Evolutionary conservation across 352 stramenopile genomes (phyloP).

Genomic region (Phytophthora hybrid): DNA sequence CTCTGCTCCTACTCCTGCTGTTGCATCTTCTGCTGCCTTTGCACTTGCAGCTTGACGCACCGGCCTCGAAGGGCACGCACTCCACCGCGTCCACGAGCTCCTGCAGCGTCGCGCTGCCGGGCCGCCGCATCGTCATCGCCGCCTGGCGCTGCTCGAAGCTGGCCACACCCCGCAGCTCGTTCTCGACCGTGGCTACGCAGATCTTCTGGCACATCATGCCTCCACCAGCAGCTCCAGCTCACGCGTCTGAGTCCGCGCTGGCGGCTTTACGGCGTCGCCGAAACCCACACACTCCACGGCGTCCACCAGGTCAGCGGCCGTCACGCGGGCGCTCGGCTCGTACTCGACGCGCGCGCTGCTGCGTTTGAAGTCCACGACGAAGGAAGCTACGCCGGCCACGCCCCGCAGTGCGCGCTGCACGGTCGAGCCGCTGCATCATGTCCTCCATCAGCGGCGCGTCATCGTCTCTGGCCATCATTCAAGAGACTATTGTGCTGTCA

Average conservation of each 20-base stretch:
- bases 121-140: slow-evolving; percentile 58
- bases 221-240: slow-evolving; percentile 81
- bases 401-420: slow-evolving; percentile 78
- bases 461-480: no score
- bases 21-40: no score
- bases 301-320: slow-evolving; percentile 62
- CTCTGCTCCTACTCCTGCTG: no score
- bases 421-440: slow-evolving; percentile 94
- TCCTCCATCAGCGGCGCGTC: slow-evolving; percentile 74
- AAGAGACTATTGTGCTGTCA: no score
- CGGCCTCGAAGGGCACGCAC: slow-evolving; percentile 61
- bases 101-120: slow-evolving; percentile 60
- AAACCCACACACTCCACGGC: slow-evolving; percentile 43
- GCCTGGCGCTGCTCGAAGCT: slow-evolving; percentile 78
- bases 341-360: slow-evolving; percentile 71
- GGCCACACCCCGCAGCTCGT: slow-evolving; percentile 80
- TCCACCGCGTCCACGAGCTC: slow-evolving; percentile 83
- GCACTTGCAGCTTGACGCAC: no score
- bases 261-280: slow-evolving; percentile 56
- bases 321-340: slow-evolving; percentile 44
- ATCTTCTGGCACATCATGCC: slow-evolving; percentile 97
- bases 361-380: slow-evolving; percentile 68
- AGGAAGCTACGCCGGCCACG: slow-evolving; percentile 72
- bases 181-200: slow-evolving; percentile 92
- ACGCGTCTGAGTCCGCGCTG: neutral